These are phyloP conservation scores for Gnetum montanum DNA, from an alignment of 75 land plant genomes.

Conservation along the genomic window DNA sequence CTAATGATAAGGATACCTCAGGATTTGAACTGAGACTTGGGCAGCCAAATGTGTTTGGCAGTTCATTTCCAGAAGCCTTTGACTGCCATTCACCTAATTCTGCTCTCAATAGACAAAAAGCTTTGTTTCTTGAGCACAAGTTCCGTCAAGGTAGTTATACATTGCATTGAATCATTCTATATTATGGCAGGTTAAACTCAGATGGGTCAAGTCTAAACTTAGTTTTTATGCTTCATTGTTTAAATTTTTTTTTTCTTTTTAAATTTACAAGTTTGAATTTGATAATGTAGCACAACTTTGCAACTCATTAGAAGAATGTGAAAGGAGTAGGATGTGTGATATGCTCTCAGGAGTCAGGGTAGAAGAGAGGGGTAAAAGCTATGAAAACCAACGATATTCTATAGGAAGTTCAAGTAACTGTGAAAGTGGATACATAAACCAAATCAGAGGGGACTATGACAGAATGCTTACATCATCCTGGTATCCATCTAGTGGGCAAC, in stretches of 20 bases:
- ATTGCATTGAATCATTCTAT: too few relatives aligned
- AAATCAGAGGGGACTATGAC: slow-evolving; percentile 7
- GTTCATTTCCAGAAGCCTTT: slow-evolving; percentile 10
- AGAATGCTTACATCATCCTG: slow-evolving; percentile 8
- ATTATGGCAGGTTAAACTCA: background rate
- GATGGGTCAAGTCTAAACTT: background rate
- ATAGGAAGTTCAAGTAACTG: slow-evolving; percentile 3
- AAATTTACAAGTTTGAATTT: too few relatives aligned
- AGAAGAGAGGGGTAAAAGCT: slow-evolving; percentile 5
- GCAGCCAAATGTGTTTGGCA: slow-evolving; percentile 30
- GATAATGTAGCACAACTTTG: too few relatives aligned
- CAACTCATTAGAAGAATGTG: too few relatives aligned
- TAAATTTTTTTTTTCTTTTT: background rate
- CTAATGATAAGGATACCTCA: slow-evolving; percentile 23
- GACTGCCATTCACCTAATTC: slow-evolving; percentile 8
- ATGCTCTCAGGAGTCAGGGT: slow-evolving; percentile 6
- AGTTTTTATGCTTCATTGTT: background rate
- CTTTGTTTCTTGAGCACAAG: slow-evolving; percentile 10
- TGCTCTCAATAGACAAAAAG: slow-evolving; percentile 17
- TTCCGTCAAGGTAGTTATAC: slow-evolving; percentile 20
- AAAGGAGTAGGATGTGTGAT: too few relatives aligned
- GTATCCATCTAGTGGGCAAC: slow-evolving; percentile 11
- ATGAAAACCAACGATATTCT: background rate
- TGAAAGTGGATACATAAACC: slow-evolving; percentile 8
- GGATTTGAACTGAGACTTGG: slow-evolving; percentile 70